phyloP scores from a whole-genome alignment of 768 basidiomycete genomes.

The Lentinula boryana region DNA sequence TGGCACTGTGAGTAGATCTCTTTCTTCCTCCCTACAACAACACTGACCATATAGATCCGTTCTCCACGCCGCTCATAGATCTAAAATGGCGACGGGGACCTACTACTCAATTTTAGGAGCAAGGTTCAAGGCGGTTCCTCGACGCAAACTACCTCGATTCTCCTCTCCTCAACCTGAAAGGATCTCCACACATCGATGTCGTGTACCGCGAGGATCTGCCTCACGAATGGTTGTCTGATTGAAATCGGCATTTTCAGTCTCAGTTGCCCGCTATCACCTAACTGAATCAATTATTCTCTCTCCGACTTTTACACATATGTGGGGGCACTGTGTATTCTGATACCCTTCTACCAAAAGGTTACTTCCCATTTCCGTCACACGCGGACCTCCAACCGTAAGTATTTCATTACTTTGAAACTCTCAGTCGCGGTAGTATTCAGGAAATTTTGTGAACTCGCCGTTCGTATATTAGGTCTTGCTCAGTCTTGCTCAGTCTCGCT shows the following conservation, averaged over 20 bases:
- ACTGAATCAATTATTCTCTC: background rate
- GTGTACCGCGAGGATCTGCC: too few relatives aligned
- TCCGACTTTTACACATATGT: background rate
- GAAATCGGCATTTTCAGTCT: background rate
- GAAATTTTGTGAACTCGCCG: background rate
- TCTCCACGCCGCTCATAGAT: background rate
- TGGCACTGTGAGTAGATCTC: background rate
- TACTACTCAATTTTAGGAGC: background rate
- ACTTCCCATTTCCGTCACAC: constrained; percentile 2
- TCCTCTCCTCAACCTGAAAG: background rate
- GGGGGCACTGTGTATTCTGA: background rate
- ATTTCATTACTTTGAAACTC: background rate
- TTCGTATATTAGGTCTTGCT: background rate
- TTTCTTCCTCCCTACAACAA: background rate
- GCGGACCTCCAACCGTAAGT: background rate
- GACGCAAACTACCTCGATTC: background rate
- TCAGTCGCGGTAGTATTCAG: background rate
- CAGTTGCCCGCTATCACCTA: background rate
- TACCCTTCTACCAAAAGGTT: background rate
- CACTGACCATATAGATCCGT: background rate
- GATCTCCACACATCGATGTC: background rate
- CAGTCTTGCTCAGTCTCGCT: background rate
- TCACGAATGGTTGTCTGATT: background rate
- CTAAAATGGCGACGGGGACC: background rate
- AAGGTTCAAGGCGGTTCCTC: background rate